Base-by-base conservation (phyloP, 2,329 filamentous ascomycete genomes). In the Monilinia laxa region DNA sequence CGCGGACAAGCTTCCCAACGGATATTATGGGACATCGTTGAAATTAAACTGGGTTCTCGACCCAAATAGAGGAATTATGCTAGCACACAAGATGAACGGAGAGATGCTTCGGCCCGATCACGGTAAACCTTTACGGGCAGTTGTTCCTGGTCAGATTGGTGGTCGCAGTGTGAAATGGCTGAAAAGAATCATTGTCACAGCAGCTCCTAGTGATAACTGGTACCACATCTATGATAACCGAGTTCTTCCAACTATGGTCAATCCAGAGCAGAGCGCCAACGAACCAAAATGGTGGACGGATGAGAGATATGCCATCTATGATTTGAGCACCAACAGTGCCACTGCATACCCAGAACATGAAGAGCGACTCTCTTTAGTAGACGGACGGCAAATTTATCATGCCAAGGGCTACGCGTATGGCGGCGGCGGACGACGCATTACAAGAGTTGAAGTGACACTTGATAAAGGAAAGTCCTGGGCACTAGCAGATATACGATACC, bases 151-250 rank as follows among this genome's bases (percentile, higher is more conserved):
- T 0, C 92, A 96, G 77, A 97, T 97, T 69, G 93, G 93, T 45
- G 93, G 93, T 0, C 85, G 93, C 70, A 96, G 92, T 76, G 93
- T 97, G 42, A 97, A 97, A 78, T 97, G 93, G 93, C 77, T 97
- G 67, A 94, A 89, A 80, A 88, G 83, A 70, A 84, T 97, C 68
- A 90, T 93, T 54, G 78, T 97, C 62, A 94, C 92, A 0, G 85
- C 88, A 12, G 81, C 83, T 31, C 92, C 93, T 0, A 96, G 92
- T 75, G 89, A 94, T 70, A 97, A 96, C 75, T 96, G 92, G 92
- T 97, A 97, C 74, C 93, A 97, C 77, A 92, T 96, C 69, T 93
- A 95, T 77, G 93, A 97, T 77, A 97, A 97, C 76, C 83, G 92
- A 67, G 92, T 97, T 1, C 79, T 97, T 51, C 93, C 93, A 71